A percentile compares a stretch with the other conserved stretches of the same genome.
Conservation (phyloP, 805 yeast genomes). For the Spathaspora boniae region DNA sequence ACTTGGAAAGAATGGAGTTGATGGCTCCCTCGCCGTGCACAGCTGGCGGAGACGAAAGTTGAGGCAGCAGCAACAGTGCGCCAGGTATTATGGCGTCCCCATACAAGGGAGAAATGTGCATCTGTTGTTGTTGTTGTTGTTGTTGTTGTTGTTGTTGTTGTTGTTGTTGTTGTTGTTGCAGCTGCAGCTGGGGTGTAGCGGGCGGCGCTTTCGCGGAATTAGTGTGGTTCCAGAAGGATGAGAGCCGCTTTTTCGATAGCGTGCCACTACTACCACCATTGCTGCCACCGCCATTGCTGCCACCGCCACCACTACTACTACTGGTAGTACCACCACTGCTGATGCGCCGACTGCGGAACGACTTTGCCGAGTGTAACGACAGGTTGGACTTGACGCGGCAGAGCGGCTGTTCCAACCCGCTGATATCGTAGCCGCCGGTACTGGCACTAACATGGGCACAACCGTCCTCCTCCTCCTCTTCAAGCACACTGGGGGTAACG, state of each 20-base stretch:
- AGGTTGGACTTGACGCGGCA: constrained; percentile 7
- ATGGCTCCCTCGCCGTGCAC: constrained; percentile 3
- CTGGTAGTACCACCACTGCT: too few relatives aligned
- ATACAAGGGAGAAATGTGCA: neutral
- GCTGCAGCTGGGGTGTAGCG: neutral
- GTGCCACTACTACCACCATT: neutral
- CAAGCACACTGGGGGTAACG: constrained; percentile 3
- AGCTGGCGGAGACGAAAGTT: too few relatives aligned
- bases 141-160: neutral
- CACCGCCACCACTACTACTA: neutral
- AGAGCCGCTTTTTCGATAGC: too few relatives aligned
- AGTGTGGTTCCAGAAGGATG: too few relatives aligned
- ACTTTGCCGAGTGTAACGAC: constrained; percentile 4
- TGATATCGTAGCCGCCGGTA: neutral
- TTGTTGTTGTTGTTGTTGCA: neutral
- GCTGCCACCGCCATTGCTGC: neutral
- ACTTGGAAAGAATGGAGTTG: constrained; percentile 22
- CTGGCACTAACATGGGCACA: neutral
- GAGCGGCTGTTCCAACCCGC: constrained; percentile 2
- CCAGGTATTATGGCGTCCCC: constrained; percentile 1
- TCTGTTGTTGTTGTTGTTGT: constrained; percentile 3
- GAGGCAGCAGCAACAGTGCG: too few relatives aligned
- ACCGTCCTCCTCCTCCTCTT: constrained; percentile 9
- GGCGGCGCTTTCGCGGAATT: too few relatives aligned
- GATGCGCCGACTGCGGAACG: constrained; percentile 1